Percentiles rank a stretch among this genome's conserved stretches.
phyloP scores from a whole-genome alignment of 257 asterid species.

The Galeopsis tetrahit region DNA sequence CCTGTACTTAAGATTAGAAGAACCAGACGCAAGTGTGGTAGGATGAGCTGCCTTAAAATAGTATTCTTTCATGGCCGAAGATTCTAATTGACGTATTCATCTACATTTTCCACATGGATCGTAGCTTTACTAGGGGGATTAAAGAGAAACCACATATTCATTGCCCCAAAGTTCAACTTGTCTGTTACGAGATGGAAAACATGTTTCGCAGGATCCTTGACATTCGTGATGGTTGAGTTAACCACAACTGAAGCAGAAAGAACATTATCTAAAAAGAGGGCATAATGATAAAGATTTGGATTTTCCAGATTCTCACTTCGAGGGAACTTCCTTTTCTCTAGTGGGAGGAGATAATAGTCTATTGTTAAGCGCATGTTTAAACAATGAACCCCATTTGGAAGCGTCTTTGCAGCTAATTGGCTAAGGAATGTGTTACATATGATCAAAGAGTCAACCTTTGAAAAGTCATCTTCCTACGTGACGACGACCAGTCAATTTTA shows the following conservation, averaged over 20 bases:
- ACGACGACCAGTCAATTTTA: too few species aligned
- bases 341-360: constrained; percentile 85
- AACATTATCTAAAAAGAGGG: constrained; percentile 95
- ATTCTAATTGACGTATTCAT: constrained; percentile 86
- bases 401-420: constrained; percentile 95
- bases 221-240: constrained; percentile 84
- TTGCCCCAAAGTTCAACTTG: constrained; percentile 97
- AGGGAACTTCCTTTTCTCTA: constrained; percentile 85
- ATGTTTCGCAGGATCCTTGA: constrained; percentile 96
- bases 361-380: constrained; percentile 90
- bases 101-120: constrained; percentile 94
- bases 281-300: constrained; percentile 87
- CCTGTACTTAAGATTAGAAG: constrained; percentile 94
- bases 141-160: constrained; percentile 99
- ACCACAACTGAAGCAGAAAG: constrained; percentile 99
- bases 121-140: constrained; percentile 99
- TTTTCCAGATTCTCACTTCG: constrained; percentile 81
- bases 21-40: constrained; percentile 82
- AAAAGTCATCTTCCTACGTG: too few species aligned
- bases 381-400: constrained; percentile 97
- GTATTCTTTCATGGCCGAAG: constrained; percentile 97
- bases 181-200: constrained; percentile 98
- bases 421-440: too few species aligned
- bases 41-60: constrained; percentile 98
- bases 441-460: too few species aligned